Percentiles rank a stretch among this genome's conserved stretches.
These are phyloP conservation scores for Ceratocystis eucalypticola DNA, from an alignment of 2,329 filamentous ascomycete genomes.

Conservation along the genomic window DNA sequence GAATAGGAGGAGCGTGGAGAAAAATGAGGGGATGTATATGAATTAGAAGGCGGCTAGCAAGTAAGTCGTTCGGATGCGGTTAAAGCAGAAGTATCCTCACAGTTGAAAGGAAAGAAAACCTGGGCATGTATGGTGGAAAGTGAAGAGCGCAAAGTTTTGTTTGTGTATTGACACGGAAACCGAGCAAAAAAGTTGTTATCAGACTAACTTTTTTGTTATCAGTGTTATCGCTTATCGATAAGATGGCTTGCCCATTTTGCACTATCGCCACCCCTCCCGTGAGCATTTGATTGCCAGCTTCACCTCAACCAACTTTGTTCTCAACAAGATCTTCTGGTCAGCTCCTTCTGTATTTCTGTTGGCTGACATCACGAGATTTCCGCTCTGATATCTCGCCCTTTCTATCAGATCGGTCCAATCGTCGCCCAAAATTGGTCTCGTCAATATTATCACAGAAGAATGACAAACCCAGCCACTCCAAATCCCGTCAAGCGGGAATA, in stretches of 20 bases:
- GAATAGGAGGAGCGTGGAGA: neutral
- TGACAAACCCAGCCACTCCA: slow-evolving; percentile 22
- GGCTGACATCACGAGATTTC: too few species aligned
- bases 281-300: neutral
- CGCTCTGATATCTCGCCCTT: too few species aligned
- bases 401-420: too few species aligned
- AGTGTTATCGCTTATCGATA: slow-evolving; percentile 15
- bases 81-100: neutral
- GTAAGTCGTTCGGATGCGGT: neutral
- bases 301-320: too few species aligned
- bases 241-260: neutral
- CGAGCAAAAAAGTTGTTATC: slow-evolving; percentile 17
- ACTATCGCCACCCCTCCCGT: slow-evolving; percentile 3
- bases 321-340: neutral
- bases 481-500: slow-evolving; percentile 27
- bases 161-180: slow-evolving; percentile 10
- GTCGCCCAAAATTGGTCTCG: too few species aligned
- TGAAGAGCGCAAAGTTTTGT: slow-evolving; percentile 5
- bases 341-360: neutral
- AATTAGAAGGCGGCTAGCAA: neutral
- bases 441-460: neutral
- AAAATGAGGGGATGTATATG: neutral
- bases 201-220: neutral
- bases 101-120: neutral
- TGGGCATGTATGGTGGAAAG: neutral